These are phyloP conservation scores for Berkeleyomyces rouxiae DNA, from an alignment of 2,329 filamentous ascomycete genomes.

Conservation along the genomic window DNA sequence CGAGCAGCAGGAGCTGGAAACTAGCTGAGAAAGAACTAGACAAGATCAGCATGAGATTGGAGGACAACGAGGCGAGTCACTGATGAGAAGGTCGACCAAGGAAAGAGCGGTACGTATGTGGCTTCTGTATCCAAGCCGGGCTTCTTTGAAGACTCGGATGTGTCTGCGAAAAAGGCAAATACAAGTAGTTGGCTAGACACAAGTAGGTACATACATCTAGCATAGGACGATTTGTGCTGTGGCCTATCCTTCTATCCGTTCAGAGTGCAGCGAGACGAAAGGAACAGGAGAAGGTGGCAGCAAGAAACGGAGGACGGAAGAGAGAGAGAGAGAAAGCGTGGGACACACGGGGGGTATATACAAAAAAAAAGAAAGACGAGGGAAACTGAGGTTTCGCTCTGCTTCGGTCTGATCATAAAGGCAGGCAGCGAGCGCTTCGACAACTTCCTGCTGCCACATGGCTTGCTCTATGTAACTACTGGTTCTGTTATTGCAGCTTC, in stretches of 20 bases:
- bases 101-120: neutral
- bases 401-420: neutral
- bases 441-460: neutral
- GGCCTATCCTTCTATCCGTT: neutral
- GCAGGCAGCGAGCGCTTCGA: neutral
- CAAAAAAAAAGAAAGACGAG: neutral
- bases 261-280: neutral
- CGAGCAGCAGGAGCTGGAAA: neutral
- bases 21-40: neutral
- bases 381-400: neutral
- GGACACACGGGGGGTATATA: conserved; percentile 1
- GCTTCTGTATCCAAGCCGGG: neutral
- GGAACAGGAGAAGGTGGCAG: neutral
- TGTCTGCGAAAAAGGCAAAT: neutral
- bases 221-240: neutral
- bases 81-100: neutral
- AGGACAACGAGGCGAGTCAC: neutral
- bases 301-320: neutral
- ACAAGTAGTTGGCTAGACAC: too few relatives aligned
- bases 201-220: neutral
- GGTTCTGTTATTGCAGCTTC: neutral
- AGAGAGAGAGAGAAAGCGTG: neutral
- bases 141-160: neutral
- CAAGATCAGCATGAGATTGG: neutral
- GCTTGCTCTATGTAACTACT: neutral